Conservation (phyloP, 179 eudicot genomes). For the Spergularia azorica region DNA sequence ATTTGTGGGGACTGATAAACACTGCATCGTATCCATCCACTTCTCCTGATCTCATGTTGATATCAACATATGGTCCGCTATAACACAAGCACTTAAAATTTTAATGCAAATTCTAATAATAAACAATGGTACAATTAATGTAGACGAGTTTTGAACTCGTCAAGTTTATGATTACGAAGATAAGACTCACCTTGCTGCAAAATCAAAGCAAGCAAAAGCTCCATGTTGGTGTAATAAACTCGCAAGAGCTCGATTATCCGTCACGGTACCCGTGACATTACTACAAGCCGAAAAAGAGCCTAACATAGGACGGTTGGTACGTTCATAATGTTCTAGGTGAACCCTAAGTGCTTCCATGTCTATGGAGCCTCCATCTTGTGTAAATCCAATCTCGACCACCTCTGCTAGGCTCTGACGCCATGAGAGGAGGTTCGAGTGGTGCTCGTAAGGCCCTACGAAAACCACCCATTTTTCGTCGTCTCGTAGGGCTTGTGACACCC, state of each 20-base stretch:
- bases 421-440: slow-evolving; percentile 90
- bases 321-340: slow-evolving; percentile 40
- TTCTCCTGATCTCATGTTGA: slow-evolving; percentile 74
- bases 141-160: too few species aligned
- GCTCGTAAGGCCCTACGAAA: slow-evolving; percentile 87
- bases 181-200: slow-evolving; percentile 69
- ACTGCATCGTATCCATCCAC: slow-evolving; percentile 82
- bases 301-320: slow-evolving; percentile 57
- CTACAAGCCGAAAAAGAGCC: slow-evolving; percentile 95
- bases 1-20: slow-evolving; percentile 79
- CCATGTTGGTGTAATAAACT: slow-evolving; percentile 62
- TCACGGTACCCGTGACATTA: slow-evolving; percentile 69
- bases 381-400: slow-evolving; percentile 70
- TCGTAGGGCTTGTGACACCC: slow-evolving; percentile 31
- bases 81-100: neutral
- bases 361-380: slow-evolving; percentile 39
- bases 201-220: slow-evolving; percentile 89
- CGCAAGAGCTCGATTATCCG: slow-evolving; percentile 65
- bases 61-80: slow-evolving; percentile 79
- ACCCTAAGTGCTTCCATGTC: slow-evolving; percentile 51
- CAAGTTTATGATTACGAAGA: too few species aligned
- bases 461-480: slow-evolving; percentile 76
- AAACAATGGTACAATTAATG: neutral
- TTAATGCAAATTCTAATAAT: neutral
- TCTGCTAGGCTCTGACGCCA: slow-evolving; percentile 87